These are phyloP conservation scores for Sophora flavescens DNA, from an alignment of 306 rosid species.

Conservation along the genomic window DNA sequence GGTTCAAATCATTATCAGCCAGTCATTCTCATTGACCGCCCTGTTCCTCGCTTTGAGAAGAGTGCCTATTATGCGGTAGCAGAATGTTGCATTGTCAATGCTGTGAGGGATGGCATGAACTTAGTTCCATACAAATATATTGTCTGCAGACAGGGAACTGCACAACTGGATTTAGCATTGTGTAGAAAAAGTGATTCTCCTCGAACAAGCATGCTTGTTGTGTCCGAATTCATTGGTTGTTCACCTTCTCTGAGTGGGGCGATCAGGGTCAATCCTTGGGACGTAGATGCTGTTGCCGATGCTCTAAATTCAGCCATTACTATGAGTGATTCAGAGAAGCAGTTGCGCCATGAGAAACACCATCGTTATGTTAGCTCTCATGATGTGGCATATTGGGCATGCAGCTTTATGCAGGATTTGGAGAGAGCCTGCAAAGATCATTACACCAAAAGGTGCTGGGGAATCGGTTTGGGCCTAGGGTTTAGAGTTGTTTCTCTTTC, in stretches of 20 bases:
- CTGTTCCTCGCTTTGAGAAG: conserved; percentile 81
- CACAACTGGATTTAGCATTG: conserved; percentile 58
- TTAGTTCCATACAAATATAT: conserved; percentile 86
- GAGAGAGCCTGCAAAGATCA: conserved; percentile 89
- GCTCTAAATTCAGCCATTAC: conserved; percentile 75
- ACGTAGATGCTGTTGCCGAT: conserved; percentile 78
- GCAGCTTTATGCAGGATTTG: conserved; percentile 81
- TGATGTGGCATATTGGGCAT: conserved; percentile 90
- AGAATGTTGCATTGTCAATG: conserved; percentile 90
- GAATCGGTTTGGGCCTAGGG: conserved; percentile 77
- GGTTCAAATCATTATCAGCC: conserved; percentile 71
- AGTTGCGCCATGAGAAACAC: conserved; percentile 84
- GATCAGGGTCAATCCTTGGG: conserved; percentile 92
- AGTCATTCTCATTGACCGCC: conserved; percentile 75
- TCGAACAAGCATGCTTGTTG: conserved; percentile 81
- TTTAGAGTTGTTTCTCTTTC: conserved; percentile 82
- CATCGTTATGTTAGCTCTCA: conserved; percentile 82
- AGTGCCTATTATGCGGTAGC: conserved; percentile 83
- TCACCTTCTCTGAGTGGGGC: conserved; percentile 95
- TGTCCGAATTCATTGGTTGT: conserved; percentile 92
- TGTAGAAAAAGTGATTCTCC: conserved; percentile 58
- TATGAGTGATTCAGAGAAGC: conserved; percentile 70
- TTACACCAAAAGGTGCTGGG: conserved; percentile 81
- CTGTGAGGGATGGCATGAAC: conserved; percentile 91
- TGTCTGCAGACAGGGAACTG: conserved; percentile 81